These are phyloP conservation scores for maize (Zea mays) DNA, from an alignment of 176 grass and related monocot species.

Conservation along the genomic window DNA sequence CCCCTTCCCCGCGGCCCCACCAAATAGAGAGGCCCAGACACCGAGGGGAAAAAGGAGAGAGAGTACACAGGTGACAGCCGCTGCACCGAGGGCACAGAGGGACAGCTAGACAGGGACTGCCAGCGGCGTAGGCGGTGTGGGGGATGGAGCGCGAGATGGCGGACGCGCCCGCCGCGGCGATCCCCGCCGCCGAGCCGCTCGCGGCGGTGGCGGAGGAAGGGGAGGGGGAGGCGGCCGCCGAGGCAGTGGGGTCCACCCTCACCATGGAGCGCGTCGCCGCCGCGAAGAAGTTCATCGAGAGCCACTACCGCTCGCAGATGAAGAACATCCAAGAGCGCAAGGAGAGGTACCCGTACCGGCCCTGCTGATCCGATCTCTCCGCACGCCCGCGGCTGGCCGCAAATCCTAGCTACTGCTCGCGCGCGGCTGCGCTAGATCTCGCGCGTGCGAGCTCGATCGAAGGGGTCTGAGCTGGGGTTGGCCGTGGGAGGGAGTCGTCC, in stretches of 20 bases:
- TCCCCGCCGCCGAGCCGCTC: slow-evolving; percentile 36
- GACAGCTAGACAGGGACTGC: slow-evolving; percentile 17
- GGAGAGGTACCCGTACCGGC: slow-evolving; percentile 57
- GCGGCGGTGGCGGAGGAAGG: slow-evolving; percentile 60
- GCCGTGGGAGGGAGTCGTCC: not conserved
- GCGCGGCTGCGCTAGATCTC: slow-evolving; percentile 42
- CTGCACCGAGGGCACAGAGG: not conserved
- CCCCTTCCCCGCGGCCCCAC: not conserved
- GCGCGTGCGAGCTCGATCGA: slow-evolving; percentile 42
- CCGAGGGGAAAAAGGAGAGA: slow-evolving; percentile 5
- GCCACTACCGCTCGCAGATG: slow-evolving; percentile 94
- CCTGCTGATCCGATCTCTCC: not conserved
- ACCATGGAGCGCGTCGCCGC: slow-evolving; percentile 98
- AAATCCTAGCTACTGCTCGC: not conserved
- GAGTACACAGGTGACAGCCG: not conserved
- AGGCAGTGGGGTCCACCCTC: slow-evolving; percentile 70
- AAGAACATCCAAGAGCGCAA: slow-evolving; percentile 94
- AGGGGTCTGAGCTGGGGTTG: slow-evolving; percentile 15
- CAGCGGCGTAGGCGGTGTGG: slow-evolving; percentile 1
- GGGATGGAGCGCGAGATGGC: slow-evolving; percentile 65
- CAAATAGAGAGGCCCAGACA: slow-evolving; percentile 26
- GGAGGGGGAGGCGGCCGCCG: slow-evolving; percentile 32
- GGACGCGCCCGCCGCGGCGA: slow-evolving; percentile 43
- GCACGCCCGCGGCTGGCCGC: not conserved
- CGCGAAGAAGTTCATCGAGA: slow-evolving; percentile 99